phyloP scores from a whole-genome alignment of 2,329 filamentous ascomycete species.

The Fusarium sp. region DNA sequence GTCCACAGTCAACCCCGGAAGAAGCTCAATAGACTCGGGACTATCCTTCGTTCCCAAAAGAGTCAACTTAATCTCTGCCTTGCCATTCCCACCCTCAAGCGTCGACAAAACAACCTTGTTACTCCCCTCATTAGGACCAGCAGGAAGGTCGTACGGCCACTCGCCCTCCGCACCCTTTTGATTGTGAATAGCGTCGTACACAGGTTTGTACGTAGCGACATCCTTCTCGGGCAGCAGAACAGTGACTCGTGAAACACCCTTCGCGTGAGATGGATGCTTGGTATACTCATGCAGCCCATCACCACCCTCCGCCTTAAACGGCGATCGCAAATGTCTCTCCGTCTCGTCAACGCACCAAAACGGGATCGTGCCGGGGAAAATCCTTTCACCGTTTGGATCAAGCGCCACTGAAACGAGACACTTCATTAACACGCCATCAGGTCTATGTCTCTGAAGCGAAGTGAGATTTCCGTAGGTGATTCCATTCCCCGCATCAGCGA shows the following conservation, averaged over 20 bases:
- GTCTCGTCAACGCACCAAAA: conserved; percentile 76
- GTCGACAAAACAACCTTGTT: conserved; percentile 26
- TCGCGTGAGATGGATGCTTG: conserved; percentile 62
- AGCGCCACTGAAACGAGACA: conserved; percentile 67
- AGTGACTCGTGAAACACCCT: conserved; percentile 61
- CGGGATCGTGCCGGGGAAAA: conserved; percentile 63
- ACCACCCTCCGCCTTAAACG: conserved; percentile 49
- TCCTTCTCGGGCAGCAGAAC: conserved; percentile 49
- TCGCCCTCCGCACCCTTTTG: background rate
- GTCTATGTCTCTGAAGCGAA: conserved; percentile 63
- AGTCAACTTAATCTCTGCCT: conserved; percentile 37
- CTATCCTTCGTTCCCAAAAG: conserved; percentile 39
- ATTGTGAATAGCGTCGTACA: conserved; percentile 48
- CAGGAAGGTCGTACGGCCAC: conserved; percentile 37
- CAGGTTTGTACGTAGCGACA: conserved; percentile 22
- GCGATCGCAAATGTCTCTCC: conserved; percentile 65
- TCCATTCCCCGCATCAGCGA: conserved; percentile 47
- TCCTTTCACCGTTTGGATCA: conserved; percentile 28
- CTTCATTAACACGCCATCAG: conserved; percentile 66
- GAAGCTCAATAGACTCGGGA: conserved; percentile 37
- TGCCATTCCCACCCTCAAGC: background rate
- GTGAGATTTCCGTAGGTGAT: conserved; percentile 61
- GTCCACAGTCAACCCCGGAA: conserved; percentile 38
- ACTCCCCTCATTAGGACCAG: conserved; percentile 26
- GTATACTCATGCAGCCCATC: conserved; percentile 36